These are phyloP conservation scores for Populus simonii DNA, from an alignment of 345 rosid genomes.

Conservation along the genomic window DNA sequence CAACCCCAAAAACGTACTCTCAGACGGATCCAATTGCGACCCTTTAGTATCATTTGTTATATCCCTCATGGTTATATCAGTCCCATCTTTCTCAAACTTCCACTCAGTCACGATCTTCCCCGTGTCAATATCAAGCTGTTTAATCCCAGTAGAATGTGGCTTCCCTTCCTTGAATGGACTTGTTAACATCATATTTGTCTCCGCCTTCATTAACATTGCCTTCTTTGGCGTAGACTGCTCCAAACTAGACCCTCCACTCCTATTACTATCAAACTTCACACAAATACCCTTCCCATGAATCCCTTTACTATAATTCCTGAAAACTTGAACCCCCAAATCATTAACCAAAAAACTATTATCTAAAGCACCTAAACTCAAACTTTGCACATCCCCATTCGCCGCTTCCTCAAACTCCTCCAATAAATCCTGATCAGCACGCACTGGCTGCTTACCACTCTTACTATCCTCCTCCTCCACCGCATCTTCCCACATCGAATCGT, in stretches of 20 bases:
- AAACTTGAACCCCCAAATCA: slow-evolving; percentile 84
- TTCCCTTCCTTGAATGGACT: slow-evolving; percentile 76
- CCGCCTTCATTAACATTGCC: slow-evolving; percentile 87
- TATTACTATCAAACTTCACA: slow-evolving; percentile 49
- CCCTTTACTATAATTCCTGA: slow-evolving; percentile 63
- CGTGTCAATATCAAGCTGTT: slow-evolving; percentile 80
- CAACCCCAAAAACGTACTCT: slow-evolving; percentile 83
- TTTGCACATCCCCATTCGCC: slow-evolving; percentile 89
- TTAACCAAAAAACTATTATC: slow-evolving; percentile 90
- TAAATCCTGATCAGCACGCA: slow-evolving; percentile 37
- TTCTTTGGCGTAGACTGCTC: slow-evolving; percentile 60
- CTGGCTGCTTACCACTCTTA: slow-evolving; percentile 15
- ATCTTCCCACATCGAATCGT: slow-evolving; percentile 94
- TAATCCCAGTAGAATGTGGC: slow-evolving; percentile 61
- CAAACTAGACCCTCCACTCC: slow-evolving; percentile 24
- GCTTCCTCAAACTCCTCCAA: slow-evolving; percentile 87
- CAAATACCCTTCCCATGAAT: slow-evolving; percentile 76
- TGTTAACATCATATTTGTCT: slow-evolving; percentile 96
- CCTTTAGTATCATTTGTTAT: slow-evolving; percentile 82
- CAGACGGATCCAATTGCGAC: slow-evolving; percentile 91
- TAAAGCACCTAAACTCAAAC: slow-evolving; percentile 78
- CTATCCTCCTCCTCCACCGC: slow-evolving; percentile 43
- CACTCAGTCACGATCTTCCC: slow-evolving; percentile 89
- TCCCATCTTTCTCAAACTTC: slow-evolving; percentile 88
- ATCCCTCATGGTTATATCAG: slow-evolving; percentile 83